Percentiles rank a stretch among this genome's conserved stretches.
phyloP scores from a whole-genome alignment of 2,329 filamentous ascomycete species.

The Blumeria graminis region DNA sequence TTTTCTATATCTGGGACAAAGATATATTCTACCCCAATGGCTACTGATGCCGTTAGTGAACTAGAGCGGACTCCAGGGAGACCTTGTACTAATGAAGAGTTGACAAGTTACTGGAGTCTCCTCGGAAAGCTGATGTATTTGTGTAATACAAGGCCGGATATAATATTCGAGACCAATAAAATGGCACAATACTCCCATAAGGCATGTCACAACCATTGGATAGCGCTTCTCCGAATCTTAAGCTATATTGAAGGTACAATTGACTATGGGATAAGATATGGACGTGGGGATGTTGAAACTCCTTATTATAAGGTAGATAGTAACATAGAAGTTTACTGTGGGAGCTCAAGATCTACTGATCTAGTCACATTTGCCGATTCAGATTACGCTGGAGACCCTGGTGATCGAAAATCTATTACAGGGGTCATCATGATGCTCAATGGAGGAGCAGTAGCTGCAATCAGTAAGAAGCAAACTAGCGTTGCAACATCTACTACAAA shows the following conservation, averaged over 20 bases:
- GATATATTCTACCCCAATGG: no score
- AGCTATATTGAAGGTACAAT: neutral
- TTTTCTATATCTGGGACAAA: no score
- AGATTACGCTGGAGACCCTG: no score
- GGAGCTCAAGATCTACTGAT: neutral
- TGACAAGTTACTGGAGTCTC: no score
- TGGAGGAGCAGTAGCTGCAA: neutral
- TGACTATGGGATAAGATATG: neutral
- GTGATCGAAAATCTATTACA: neutral
- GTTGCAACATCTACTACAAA: neutral
- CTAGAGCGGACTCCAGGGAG: no score
- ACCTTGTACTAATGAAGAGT: no score
- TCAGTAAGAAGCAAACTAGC: neutral
- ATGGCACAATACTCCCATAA: no score
- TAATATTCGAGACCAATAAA: no score
- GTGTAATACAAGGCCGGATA: no score
- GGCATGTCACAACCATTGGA: neutral
- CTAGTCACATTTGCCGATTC: neutral
- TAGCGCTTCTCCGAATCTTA: neutral
- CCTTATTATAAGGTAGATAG: neutral
- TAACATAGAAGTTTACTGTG: neutral
- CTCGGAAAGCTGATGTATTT: no score
- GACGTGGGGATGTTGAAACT: neutral
- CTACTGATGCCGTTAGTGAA: no score
- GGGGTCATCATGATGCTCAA: neutral